Evolutionary conservation across 352 stramenopile genomes (phyloP), one percentile per base, ranked within the genome.

Genomic region (Pythium aquatile): DNA sequence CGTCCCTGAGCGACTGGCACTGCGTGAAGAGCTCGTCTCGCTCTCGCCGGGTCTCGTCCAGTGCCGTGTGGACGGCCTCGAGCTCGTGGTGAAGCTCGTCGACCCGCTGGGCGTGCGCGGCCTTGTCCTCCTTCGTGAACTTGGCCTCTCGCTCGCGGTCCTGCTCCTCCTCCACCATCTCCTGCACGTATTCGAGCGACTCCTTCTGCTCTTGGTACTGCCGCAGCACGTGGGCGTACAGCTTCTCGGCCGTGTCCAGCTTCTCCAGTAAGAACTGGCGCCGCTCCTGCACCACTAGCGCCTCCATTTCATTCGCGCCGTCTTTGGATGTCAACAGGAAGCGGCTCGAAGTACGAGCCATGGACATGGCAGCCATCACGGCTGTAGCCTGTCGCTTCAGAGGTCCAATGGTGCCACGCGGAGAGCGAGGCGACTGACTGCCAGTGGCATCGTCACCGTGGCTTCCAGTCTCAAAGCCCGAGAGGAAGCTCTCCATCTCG

Each of bases 191-290:
- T 49, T 87, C 80, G 52, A 82, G 78, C 16, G 74, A 81, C 52
- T 89, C 76, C 14, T 75, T 77, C 54, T 88, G 80, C 59, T 88
- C 77, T 58, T 89, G 70, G 59, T 85, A 70, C 58, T 90, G 79
- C n/a, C 78, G 74, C 49, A 93, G 56, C 51, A 88, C 83, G 53
- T 90, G 77, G 47, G 83, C 62, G 66, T 93, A 88, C 24, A 88
- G 60, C 62, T 91, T 90, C 68, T 93, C 83, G 14, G 81, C 71
- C 1, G 78, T 76, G 66, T 92, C 79, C 26, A 90, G 76, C 40
- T 87, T 85, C 35, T 91, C 81, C 32, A 81, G 70, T 32, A 88
- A 20, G 10, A 78, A 62, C 63, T 85, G 76, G 16, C 61, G 56
- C 16, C 69, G 68, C 61, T 85, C 76, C 40, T 81, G 75, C 11